Conservation (phyloP, 371 early-diverging fungal genomes). For the Mucor velutinosus region DNA sequence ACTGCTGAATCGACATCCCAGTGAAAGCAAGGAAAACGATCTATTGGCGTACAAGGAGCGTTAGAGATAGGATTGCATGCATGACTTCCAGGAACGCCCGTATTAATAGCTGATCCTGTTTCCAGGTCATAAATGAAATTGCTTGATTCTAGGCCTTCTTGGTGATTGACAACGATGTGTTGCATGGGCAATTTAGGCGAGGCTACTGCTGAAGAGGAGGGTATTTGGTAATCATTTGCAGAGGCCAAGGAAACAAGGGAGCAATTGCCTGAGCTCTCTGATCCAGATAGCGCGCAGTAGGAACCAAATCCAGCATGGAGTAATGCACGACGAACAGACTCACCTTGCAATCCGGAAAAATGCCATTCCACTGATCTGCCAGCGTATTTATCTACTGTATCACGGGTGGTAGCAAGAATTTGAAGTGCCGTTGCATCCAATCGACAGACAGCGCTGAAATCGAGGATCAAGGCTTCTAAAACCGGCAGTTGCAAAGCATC, state of each 20-base stretch:
- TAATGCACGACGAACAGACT: slow-evolving; percentile 26
- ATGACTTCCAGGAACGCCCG: neutral
- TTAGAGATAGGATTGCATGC: neutral
- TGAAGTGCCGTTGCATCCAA: slow-evolving; percentile 83
- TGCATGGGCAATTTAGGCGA: neutral
- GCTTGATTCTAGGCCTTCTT: slow-evolving; percentile 4
- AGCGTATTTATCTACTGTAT: slow-evolving; percentile 45
- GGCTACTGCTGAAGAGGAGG: neutral
- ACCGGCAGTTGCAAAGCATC: slow-evolving; percentile 39
- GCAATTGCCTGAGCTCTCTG: neutral
- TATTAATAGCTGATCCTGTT: neutral
- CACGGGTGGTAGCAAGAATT: slow-evolving; percentile 54
- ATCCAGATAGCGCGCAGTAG: neutral
- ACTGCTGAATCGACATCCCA: slow-evolving; percentile 24
- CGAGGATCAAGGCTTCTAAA: slow-evolving; percentile 73
- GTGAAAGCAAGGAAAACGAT: slow-evolving; percentile 24
- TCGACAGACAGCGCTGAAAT: slow-evolving; percentile 73
- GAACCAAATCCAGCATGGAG: slow-evolving; percentile 38
- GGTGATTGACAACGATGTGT: neutral
- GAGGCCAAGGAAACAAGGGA: slow-evolving; percentile 9
- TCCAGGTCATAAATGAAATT: slow-evolving; percentile 11
- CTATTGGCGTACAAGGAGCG: slow-evolving; percentile 5
- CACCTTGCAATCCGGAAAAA: slow-evolving; percentile 30
- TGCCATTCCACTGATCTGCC: slow-evolving; percentile 38
- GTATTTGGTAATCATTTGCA: neutral